Evolutionary conservation across 2,329 filamentous ascomycete species (phyloP).

Genomic region (Camillea tinctor): DNA sequence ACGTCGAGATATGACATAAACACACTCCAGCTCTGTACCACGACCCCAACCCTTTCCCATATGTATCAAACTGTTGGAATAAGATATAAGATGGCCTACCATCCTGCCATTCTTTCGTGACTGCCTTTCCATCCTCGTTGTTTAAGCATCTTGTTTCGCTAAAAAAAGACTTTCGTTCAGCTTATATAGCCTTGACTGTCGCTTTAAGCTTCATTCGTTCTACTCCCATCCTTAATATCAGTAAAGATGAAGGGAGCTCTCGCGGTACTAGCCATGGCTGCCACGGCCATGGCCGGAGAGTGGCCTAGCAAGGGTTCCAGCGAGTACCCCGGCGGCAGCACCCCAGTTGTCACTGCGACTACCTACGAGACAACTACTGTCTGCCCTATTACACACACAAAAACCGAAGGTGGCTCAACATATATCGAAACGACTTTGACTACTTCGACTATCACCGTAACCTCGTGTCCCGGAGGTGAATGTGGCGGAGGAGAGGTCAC

Average conservation of each 20-base stretch:
- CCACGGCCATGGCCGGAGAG: slow-evolving; percentile 23
- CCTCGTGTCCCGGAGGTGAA: slow-evolving; percentile 38
- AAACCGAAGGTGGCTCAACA: slow-evolving; percentile 40
- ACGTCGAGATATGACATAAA: slow-evolving; percentile 19
- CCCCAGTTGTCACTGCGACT: slow-evolving; percentile 20
- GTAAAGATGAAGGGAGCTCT: slow-evolving; percentile 30
- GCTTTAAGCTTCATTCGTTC: slow-evolving; percentile 4
- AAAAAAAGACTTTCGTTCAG: slow-evolving; percentile 18
- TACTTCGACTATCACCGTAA: slow-evolving; percentile 44
- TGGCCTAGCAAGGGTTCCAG: no score
- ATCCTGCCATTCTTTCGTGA: slow-evolving; percentile 14
- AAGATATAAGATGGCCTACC: slow-evolving; percentile 18
- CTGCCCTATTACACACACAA: slow-evolving; percentile 46
- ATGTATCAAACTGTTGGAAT: slow-evolving; percentile 15
- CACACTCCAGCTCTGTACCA: slow-evolving; percentile 15
- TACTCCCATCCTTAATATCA: slow-evolving; percentile 1
- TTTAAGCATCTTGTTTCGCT: slow-evolving; percentile 29
- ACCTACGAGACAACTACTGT: slow-evolving; percentile 44
- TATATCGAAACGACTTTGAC: slow-evolving; percentile 42
- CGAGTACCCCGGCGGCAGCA: no score
- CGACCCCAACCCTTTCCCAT: slow-evolving; percentile 2
- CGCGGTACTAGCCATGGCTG: slow-evolving; percentile 27
- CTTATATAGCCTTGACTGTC: slow-evolving; percentile 4
- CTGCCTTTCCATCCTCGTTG: background rate
- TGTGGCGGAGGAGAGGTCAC: slow-evolving; percentile 32